phyloP scores from a whole-genome alignment of 495 filamentous ascomycete species.

The Alectoria sarmentosa region DNA sequence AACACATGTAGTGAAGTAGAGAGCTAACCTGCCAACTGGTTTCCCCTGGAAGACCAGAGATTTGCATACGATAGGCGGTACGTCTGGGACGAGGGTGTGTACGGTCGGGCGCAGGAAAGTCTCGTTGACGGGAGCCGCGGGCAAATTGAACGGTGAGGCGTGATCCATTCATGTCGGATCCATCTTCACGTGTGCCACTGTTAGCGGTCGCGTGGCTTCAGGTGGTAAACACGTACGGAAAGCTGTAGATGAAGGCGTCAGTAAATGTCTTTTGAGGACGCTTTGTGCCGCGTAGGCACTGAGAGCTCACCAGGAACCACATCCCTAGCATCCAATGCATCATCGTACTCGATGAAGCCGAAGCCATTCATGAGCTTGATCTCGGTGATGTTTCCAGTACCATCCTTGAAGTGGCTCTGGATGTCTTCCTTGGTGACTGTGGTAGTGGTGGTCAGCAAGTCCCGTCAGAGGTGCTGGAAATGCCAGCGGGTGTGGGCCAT shows the following conservation, averaged over 20 bases:
- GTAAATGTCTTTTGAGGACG: constrained; percentile 37
- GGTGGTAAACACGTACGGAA: constrained; percentile 11
- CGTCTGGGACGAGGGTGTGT: constrained; percentile 84
- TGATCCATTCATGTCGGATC: constrained; percentile 95
- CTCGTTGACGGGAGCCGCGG: constrained; percentile 82
- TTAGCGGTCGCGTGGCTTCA: neutral
- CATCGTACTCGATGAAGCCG: constrained; percentile 98
- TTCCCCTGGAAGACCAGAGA: constrained; percentile 92
- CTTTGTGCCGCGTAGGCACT: constrained; percentile 21
- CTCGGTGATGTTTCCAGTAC: constrained; percentile 93
- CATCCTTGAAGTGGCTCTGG: constrained; percentile 93
- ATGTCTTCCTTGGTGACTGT: constrained; percentile 93
- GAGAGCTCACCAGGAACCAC: constrained; percentile 79
- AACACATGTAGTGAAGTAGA: constrained; percentile 21
- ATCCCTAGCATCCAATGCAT: constrained; percentile 92
- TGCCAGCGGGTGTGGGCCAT: constrained; percentile 3
- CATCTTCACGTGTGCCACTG: constrained; percentile 51
- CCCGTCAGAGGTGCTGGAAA: constrained; percentile 5
- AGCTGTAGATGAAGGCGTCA: constrained; percentile 11
- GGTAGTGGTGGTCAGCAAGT: constrained; percentile 30
- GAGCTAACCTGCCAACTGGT: constrained; percentile 99
- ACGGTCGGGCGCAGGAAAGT: constrained; percentile 68
- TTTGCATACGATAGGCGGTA: constrained; percentile 92
- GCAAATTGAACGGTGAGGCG: constrained; percentile 97
- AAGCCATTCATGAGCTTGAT: constrained; percentile 99